A percentile compares a stretch with the other conserved stretches of the same genome.
phyloP scores from a whole-genome alignment of 176 grass and related monocot species.

The Hyparrhenia diplandra region DNA sequence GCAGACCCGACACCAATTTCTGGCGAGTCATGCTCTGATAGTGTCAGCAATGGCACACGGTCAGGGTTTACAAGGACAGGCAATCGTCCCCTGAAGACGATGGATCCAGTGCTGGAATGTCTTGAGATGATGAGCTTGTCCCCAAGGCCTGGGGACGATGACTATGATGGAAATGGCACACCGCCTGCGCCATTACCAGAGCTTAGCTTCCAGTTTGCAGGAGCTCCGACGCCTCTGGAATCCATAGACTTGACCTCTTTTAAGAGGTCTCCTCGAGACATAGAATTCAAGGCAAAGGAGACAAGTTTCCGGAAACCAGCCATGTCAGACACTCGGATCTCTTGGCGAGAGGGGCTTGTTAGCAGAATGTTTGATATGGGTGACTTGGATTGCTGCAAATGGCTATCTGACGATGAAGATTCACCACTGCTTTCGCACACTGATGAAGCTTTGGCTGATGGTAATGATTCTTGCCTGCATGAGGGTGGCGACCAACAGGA shows the following conservation, averaged over 20 bases:
- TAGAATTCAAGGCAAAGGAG: conserved; percentile 27
- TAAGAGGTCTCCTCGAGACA: conserved; percentile 41
- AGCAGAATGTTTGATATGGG: conserved; percentile 92
- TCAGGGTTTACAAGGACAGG: conserved; percentile 27
- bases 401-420: conserved; percentile 83
- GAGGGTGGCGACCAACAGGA: conserved; percentile 21
- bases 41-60: neutral
- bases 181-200: conserved; percentile 33
- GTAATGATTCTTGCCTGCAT: conserved; percentile 11
- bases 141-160: conserved; percentile 26
- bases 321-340: conserved; percentile 48
- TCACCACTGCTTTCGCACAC: neutral
- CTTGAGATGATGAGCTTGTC: conserved; percentile 56
- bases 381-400: conserved; percentile 63
- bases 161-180: conserved; percentile 11
- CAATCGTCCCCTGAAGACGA: conserved; percentile 15
- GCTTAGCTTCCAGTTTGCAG: conserved; percentile 72
- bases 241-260: conserved; percentile 74
- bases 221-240: conserved; percentile 30
- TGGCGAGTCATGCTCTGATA: conserved; percentile 18
- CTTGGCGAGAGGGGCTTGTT: conserved; percentile 85
- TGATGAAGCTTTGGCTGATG: neutral
- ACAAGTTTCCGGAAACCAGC: conserved; percentile 13
- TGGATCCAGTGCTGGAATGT: conserved; percentile 49
- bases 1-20: conserved; percentile 12